phyloP scores from a whole-genome alignment of 176 grass and related monocot species.

The Triticum turgidum region DNA sequence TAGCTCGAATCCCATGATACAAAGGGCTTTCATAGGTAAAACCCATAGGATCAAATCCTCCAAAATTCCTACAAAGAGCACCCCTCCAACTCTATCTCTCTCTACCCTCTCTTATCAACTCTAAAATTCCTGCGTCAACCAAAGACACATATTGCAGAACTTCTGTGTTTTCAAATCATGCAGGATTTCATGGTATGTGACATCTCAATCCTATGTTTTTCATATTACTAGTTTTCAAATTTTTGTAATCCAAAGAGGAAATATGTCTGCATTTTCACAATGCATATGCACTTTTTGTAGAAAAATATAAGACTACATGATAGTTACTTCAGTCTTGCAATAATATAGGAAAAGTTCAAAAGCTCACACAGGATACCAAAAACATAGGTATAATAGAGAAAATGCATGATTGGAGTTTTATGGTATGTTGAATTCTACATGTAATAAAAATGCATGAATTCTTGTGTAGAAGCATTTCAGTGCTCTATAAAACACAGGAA shows the following conservation, averaged over 20 bases:
- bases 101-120: not conserved
- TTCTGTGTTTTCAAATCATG: not conserved
- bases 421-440: not conserved
- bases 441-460: not conserved
- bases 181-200: not conserved
- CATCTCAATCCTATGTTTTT: not conserved
- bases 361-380: not conserved
- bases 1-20: not conserved
- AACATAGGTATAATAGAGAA: not conserved
- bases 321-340: not conserved
- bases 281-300: not conserved
- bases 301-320: not conserved
- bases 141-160: not conserved
- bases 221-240: not conserved
- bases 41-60: not conserved
- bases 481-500: not conserved
- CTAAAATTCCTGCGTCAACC: not conserved
- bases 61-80: not conserved
- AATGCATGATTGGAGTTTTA: not conserved
- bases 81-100: not conserved
- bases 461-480: not conserved
- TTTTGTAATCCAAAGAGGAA: not conserved
- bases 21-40: not conserved
- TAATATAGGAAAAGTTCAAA: not conserved
- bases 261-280: not conserved